Evolutionary conservation across 208 protist genomes (phyloP), one percentile per base, ranked within the genome.

Genomic region (Herpetomonas samuelpessoai): DNA sequence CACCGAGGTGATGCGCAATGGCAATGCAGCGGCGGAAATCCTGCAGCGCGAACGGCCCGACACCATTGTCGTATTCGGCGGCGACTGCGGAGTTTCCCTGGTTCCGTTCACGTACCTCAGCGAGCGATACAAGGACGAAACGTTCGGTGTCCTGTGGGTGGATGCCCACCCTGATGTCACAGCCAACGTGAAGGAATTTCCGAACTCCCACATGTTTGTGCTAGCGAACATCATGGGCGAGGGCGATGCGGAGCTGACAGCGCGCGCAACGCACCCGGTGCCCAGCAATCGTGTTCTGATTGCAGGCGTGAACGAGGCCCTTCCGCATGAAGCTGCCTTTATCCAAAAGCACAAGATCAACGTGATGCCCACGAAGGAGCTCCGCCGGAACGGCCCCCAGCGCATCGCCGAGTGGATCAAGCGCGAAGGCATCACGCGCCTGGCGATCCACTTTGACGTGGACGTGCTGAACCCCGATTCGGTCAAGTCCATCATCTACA

Each of bases 151-250:
- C 7, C 64, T 76, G 24, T 76, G 71, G 71, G 7, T 76, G 7
- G 71, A 76, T 28, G 57, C 71, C 25, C 71, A 76, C 56, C 71
- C 71, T 1, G 71, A 76, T 56, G 57, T 76, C 31, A 59, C 59
- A 44, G 50, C 63, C 21, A 51, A 48, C 22, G 62, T 63, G 56
- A 41, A 63, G 31, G 44, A 19, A 22, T 76, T 44, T 41, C 0
- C 18, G 19, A 60, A 70, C 56, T 56, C 71, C 1, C 71, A 76
- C 59, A 70, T 63, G 29, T 67, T 66, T 58, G 58, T 62, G 38
- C 59, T 76, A 6, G 26, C 68, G 18, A 50, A 46, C 9, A n/a
- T 55, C 28, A 12, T 61, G n/a, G 64, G 64, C 27, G 29, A 64
- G 7, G 60, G 58, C 31, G 64, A 71, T 29, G 24, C 28, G 51